Percentiles rank a stretch among this genome's conserved stretches.
These are phyloP conservation scores for Rhytidiadelphus loreus DNA, from an alignment of 225 moss, liverwort and hornwort genomes.

Conservation along the genomic window DNA sequence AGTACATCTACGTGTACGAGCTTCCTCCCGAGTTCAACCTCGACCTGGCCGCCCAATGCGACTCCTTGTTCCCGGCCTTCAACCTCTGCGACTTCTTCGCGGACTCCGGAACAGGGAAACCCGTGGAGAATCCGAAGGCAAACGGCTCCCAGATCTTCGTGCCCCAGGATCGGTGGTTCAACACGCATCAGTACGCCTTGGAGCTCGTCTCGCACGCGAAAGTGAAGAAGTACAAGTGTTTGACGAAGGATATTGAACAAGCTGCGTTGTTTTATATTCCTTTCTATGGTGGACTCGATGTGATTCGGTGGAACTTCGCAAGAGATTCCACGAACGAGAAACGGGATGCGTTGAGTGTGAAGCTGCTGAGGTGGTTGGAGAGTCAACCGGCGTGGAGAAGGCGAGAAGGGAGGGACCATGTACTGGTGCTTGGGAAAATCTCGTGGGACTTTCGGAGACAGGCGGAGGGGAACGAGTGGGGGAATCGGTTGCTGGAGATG, in stretches of 20 bases:
- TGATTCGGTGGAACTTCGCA: conserved; percentile 73
- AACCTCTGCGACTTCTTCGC: conserved; percentile 57
- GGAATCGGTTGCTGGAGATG: conserved; percentile 46
- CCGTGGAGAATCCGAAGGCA: conserved; percentile 3
- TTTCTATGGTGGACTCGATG: conserved; percentile 72
- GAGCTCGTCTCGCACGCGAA: conserved; percentile 70
- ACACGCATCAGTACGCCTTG: conserved; percentile 70
- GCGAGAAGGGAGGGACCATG: conserved; percentile 54
- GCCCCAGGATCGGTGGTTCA: conserved; percentile 56
- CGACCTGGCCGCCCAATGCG: conserved; percentile 41
- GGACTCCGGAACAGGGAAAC: conserved; percentile 50
- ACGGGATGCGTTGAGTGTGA: conserved; percentile 42
- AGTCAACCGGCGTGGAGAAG: conserved; percentile 41
- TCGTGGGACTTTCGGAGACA: conserved; percentile 72
- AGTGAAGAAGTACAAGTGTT: conserved; percentile 46
- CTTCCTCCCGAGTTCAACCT: conserved; percentile 61
- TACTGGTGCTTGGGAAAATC: conserved; percentile 74
- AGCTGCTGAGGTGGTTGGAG: conserved; percentile 51
- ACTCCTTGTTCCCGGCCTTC: conserved; percentile 39
- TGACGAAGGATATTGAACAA: conserved; percentile 21
- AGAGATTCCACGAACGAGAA: conserved; percentile 14
- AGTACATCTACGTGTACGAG: conserved; percentile 44
- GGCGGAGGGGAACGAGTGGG: conserved; percentile 20
- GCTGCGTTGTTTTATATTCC: conserved; percentile 77
- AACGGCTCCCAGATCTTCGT: conserved; percentile 44